Evolutionary conservation across 805 yeast species (phyloP), one percentile per base, ranked within the genome.

Genomic region (Candida ficus): DNA sequence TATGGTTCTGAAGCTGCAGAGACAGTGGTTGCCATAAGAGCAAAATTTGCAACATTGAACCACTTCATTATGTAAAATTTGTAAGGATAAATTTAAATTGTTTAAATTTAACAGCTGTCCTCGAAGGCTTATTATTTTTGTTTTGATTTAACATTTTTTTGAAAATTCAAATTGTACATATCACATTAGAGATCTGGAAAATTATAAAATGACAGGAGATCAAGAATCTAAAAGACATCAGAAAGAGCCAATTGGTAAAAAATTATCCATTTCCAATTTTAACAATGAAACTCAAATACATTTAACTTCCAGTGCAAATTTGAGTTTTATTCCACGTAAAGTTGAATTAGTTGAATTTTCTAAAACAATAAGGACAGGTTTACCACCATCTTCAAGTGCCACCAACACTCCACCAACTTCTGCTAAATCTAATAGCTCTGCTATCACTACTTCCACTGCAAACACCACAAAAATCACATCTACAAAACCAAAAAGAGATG

Each of bases 1-100:
- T 41, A 47, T 11, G 29, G 18, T 27, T 45, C 47, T 9, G 42
- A 16, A 6, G 31, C 37, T 5, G 43, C 38, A n/a, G 17, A 6
- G n/a, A 25, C 36, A 8, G 19, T 4, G 7, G 38, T 4, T n/a
- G 13, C 17, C 6, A 21, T 12, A 12, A 20, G 12, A 4, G 27
- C 22, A 17, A 12, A n/a, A 21, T 21, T 21, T 21, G 27, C 21
- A 31, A 30, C 10, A 12, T 13, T 20, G 4, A 21, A 21, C 12
- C 29, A 22, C 16, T 28, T 32, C 33, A 36, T 41, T 25, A 9
- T 5, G 29, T 14, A 14, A 27, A n/a, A 12, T 27, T n/a, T n/a
- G n/a, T n/a, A n/a, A n/a, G n/a, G n/a, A n/a, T n/a, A n/a, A n/a
- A n/a, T n/a, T n/a, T n/a, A n/a, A n/a, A n/a, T n/a, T n/a, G n/a